Evolutionary conservation across 1,284 basidiomycete species (phyloP).

Genomic region (Naganishia liquefaciens): DNA sequence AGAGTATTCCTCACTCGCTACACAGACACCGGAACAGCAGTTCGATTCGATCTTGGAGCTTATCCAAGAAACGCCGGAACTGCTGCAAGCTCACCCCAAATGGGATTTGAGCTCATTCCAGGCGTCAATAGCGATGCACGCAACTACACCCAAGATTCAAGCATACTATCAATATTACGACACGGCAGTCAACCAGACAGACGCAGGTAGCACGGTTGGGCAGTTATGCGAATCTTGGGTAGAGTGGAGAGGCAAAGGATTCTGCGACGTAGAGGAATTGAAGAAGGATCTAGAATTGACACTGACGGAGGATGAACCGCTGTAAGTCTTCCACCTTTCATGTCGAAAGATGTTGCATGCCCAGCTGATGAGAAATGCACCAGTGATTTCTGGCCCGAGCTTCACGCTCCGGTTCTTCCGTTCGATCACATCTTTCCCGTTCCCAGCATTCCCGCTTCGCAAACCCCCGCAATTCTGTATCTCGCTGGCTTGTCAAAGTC

Average conservation of each 20-base stretch:
- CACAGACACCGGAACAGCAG: constrained; percentile 36
- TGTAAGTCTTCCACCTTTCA: constrained; percentile 7
- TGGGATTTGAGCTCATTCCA: constrained; percentile 56
- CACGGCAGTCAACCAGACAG: constrained; percentile 59
- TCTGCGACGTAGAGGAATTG: constrained; percentile 70
- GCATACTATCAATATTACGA: constrained; percentile 48
- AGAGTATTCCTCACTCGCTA: constrained; percentile 48
- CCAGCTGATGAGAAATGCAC: neutral
- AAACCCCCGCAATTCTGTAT: constrained; percentile 67
- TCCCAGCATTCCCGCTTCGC: constrained; percentile 54
- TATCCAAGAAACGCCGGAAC: constrained; percentile 38
- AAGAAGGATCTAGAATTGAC: constrained; percentile 60
- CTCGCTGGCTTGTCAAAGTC: constrained; percentile 60
- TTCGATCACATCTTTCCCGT: constrained; percentile 60
- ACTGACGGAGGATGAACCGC: constrained; percentile 37
- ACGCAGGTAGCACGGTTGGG: constrained; percentile 55
- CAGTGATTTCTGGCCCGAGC: constrained; percentile 2
- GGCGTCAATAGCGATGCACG: constrained; percentile 46
- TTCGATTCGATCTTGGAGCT: constrained; percentile 40
- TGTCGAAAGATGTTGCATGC: neutral
- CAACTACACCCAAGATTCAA: constrained; percentile 47
- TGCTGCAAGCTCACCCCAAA: constrained; percentile 34
- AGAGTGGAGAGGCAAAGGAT: constrained; percentile 76
- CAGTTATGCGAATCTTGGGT: constrained; percentile 75
- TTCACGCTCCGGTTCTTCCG: constrained; percentile 32